phyloP scores from a whole-genome alignment of 441 rosid genomes.

The Bocquillonia castaneifolia region DNA sequence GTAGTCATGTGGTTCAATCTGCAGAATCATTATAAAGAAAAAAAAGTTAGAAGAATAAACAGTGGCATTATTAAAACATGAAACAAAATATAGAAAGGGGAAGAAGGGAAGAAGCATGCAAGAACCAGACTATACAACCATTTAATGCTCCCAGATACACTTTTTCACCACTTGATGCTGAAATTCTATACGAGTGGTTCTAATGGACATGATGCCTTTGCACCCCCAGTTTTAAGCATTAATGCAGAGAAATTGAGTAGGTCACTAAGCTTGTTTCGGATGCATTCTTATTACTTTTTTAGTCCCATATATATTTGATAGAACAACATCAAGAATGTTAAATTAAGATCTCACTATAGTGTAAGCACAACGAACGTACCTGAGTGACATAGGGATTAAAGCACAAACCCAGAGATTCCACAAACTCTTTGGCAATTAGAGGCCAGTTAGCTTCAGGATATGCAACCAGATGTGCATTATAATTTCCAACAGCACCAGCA shows the following conservation, averaged over 20 bases:
- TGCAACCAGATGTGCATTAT: slow-evolving; percentile 83
- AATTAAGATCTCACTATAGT: background rate
- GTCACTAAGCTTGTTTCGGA: background rate
- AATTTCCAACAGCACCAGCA: slow-evolving; percentile 97
- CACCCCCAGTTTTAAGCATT: background rate
- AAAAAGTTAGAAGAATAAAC: background rate
- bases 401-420: slow-evolving; percentile 70
- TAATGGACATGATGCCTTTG: background rate
- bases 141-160: background rate
- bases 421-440: slow-evolving; percentile 71
- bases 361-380: slow-evolving; percentile 31
- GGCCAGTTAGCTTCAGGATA: slow-evolving; percentile 79
- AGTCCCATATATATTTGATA: background rate
- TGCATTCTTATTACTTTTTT: background rate
- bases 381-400: slow-evolving; percentile 92
- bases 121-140: background rate
- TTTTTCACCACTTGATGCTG: background rate
- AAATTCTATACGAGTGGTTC: background rate
- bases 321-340: background rate
- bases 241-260: background rate
- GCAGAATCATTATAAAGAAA: slow-evolving; percentile 31
- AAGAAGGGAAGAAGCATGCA: background rate
- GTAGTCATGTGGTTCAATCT: slow-evolving; percentile 95
- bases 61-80: background rate
- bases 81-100: background rate